Evolutionary conservation across 2,329 filamentous ascomycete species (phyloP).

Genomic region (Ascochyta rabiei): DNA sequence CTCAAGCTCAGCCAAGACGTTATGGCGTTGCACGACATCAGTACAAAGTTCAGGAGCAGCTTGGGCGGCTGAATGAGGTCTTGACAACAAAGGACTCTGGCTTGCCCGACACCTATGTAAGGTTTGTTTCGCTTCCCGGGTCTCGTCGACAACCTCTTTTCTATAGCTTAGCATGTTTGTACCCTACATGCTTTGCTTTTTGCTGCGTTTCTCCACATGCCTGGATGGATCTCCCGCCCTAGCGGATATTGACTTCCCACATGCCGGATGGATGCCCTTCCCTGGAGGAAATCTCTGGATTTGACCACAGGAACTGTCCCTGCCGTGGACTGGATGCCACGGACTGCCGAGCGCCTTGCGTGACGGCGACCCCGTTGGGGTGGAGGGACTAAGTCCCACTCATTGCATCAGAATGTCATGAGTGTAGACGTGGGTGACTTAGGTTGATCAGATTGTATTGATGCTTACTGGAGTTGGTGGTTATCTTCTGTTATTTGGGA

Average conservation of each 20-base stretch:
- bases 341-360: constrained; percentile 27
- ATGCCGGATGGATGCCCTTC: constrained; percentile 32
- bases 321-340: constrained; percentile 30
- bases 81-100: constrained; percentile 21
- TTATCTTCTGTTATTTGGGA: constrained; percentile 16
- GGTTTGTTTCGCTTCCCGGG: constrained; percentile 40
- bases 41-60: constrained; percentile 40
- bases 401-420: constrained; percentile 37
- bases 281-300: constrained; percentile 24
- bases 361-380: constrained; percentile 27
- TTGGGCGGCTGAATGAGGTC: constrained; percentile 41
- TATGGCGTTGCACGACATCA: constrained; percentile 43
- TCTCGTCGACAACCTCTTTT: constrained; percentile 25
- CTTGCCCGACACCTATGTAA: constrained; percentile 30
- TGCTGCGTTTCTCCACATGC: constrained; percentile 26
- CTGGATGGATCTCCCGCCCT: constrained; percentile 32
- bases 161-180: constrained; percentile 26
- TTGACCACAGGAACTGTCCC: constrained; percentile 32
- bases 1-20: constrained; percentile 46
- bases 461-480: constrained; percentile 20
- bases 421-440: constrained; percentile 27
- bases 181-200: constrained; percentile 31
- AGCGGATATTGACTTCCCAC: constrained; percentile 32
- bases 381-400: constrained; percentile 31
- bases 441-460: constrained; percentile 29